Evolutionary conservation across 352 stramenopile genomes (phyloP).

Genomic region (Phytophthora lateralis): DNA sequence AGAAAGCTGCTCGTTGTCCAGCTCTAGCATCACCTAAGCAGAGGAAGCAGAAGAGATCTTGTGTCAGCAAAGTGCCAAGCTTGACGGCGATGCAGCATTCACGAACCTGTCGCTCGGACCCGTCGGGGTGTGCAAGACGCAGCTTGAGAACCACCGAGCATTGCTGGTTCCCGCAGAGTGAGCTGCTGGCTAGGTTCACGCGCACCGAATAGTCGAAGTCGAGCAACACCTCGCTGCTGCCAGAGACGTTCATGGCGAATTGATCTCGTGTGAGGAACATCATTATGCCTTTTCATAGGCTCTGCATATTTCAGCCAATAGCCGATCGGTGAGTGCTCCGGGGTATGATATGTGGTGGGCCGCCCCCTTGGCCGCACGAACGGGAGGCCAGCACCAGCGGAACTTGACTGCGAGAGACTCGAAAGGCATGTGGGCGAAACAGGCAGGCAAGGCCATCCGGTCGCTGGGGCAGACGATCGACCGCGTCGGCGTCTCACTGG

Average conservation of each 20-base stretch:
- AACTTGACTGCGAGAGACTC: slow-evolving; percentile 40
- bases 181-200: slow-evolving; percentile 61
- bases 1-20: slow-evolving; percentile 45
- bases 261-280: slow-evolving; percentile 11
- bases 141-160: slow-evolving; percentile 62
- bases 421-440: slow-evolving; percentile 65
- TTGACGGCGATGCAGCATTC: neutral
- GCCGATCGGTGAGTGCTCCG: neutral
- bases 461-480: slow-evolving; percentile 87
- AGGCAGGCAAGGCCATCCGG: slow-evolving; percentile 83
- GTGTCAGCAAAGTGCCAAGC: slow-evolving; percentile 2
- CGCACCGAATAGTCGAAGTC: slow-evolving; percentile 85
- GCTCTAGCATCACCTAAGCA: slow-evolving; percentile 54
- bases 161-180: slow-evolving; percentile 52
- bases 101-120: slow-evolving; percentile 42
- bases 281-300: slow-evolving; percentile 11
- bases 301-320: slow-evolving; percentile 4
- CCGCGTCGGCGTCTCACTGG: slow-evolving; percentile 81
- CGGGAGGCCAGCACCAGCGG: slow-evolving; percentile 43
- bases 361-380: slow-evolving; percentile 31
- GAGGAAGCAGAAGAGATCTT: neutral
- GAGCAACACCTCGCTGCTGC: slow-evolving; percentile 29
- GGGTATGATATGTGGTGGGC: slow-evolving; percentile 20
- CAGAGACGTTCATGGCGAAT: slow-evolving; percentile 12
- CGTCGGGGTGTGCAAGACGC: slow-evolving; percentile 34